These are phyloP conservation scores for Metarhizium anisopliae DNA, from an alignment of 2,329 filamentous ascomycete species.

Conservation along the genomic window DNA sequence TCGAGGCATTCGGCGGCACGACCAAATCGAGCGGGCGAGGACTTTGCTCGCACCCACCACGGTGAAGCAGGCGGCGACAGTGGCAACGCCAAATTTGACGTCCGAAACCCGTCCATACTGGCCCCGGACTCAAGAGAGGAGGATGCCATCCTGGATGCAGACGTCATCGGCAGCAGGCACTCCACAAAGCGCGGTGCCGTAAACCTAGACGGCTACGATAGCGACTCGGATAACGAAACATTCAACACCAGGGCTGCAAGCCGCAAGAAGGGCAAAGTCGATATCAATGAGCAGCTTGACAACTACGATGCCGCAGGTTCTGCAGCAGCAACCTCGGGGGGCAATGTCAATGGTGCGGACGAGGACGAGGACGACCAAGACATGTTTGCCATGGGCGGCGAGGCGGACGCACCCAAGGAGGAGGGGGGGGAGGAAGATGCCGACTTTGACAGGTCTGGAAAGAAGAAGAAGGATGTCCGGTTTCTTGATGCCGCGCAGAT, in stretches of 20 bases:
- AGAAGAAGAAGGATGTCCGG: slow-evolving; percentile 53
- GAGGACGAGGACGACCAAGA: slow-evolving; percentile 62
- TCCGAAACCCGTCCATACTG: slow-evolving; percentile 87
- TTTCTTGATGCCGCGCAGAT: slow-evolving; percentile 58
- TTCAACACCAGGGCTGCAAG: slow-evolving; percentile 67
- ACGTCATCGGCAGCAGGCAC: slow-evolving; percentile 76
- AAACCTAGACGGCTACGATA: slow-evolving; percentile 94
- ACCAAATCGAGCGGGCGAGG: slow-evolving; percentile 75
- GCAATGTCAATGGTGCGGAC: slow-evolving; percentile 19
- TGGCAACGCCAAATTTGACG: slow-evolving; percentile 86
- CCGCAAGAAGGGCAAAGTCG: slow-evolving; percentile 40
- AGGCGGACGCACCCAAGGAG: slow-evolving; percentile 29
- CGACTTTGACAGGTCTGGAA: slow-evolving; percentile 32
- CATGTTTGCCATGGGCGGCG: slow-evolving; percentile 72
- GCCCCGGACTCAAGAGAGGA: slow-evolving; percentile 69
- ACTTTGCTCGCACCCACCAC: slow-evolving; percentile 68
- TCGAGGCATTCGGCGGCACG: slow-evolving; percentile 40
- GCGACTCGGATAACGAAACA: slow-evolving; percentile 84
- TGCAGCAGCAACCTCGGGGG: slow-evolving; percentile 24
- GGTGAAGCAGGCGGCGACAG: slow-evolving; percentile 39
- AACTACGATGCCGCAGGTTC: slow-evolving; percentile 40
- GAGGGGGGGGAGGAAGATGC: slow-evolving; percentile 23
- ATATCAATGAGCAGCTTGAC: slow-evolving; percentile 43
- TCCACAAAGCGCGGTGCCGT: slow-evolving; percentile 86
- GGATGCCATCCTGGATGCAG: slow-evolving; percentile 72